Conservation (phyloP, 2,329 filamentous ascomycete species). For the Escovopsis weberi region DNA sequence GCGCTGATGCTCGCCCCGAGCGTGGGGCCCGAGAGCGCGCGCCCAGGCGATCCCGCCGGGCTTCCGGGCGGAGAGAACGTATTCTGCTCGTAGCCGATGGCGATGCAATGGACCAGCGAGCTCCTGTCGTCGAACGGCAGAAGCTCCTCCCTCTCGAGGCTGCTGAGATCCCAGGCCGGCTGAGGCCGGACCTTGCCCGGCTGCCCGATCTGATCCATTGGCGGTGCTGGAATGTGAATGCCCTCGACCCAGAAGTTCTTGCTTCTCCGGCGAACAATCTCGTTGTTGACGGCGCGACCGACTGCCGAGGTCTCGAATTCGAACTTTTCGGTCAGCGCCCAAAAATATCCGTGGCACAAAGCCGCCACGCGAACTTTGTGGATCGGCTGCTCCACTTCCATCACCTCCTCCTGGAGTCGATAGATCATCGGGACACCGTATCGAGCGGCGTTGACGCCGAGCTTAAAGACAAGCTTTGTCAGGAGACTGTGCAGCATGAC, state of each 20-base stretch:
- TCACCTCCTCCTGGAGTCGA: conserved; percentile 72
- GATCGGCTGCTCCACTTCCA: conserved; percentile 46
- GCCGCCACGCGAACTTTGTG: conserved; percentile 70
- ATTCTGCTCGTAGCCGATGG: conserved; percentile 51
- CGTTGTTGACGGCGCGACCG: conserved; percentile 57
- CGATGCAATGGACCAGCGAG: conserved; percentile 60
- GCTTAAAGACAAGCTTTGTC: conserved; percentile 53
- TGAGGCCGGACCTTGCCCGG: conserved; percentile 31
- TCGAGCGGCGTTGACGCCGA: conserved; percentile 70
- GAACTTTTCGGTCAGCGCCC: conserved; percentile 63
- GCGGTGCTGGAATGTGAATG: conserved; percentile 54
- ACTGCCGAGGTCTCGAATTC: conserved; percentile 56
- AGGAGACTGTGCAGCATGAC: conserved; percentile 65
- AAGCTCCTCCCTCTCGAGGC: conserved; percentile 48
- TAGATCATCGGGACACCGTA: conserved; percentile 81
- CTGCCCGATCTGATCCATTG: conserved; percentile 45
- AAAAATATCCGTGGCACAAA: conserved; percentile 80
- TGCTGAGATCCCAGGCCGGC: conserved; percentile 32
- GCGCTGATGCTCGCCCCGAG: conserved; percentile 33
- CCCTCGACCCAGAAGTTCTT: conserved; percentile 68
- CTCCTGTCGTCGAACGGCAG: conserved; percentile 62
- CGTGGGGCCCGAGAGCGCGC: conserved; percentile 47
- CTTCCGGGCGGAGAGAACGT: conserved; percentile 51
- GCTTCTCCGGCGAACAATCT: conserved; percentile 59
- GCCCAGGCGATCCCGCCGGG: conserved; percentile 53